Percentiles rank a stretch among this genome's conserved stretches.
Evolutionary conservation across 139 green algal genomes (phyloP).

Genomic region (Chlorella sp.): DNA sequence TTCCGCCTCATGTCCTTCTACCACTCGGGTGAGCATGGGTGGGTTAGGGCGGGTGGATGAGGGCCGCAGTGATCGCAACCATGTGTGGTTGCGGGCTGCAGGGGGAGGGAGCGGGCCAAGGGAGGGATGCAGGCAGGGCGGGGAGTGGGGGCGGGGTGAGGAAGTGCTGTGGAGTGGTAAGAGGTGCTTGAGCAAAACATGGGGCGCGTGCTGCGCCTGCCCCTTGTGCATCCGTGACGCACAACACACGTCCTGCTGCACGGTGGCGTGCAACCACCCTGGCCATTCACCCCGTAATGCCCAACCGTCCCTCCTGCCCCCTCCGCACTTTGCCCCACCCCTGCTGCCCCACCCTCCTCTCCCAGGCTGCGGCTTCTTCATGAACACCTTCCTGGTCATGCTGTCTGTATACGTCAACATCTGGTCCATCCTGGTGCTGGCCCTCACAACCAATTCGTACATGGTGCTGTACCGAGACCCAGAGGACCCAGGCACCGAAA

Average conservation of each 20-base stretch:
- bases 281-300: too few species aligned
- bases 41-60: background rate
- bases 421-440: conserved; percentile 65
- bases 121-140: background rate
- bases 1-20: conserved; percentile 85
- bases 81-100: too few species aligned
- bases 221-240: background rate
- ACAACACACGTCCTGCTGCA: too few species aligned
- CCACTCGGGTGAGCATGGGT: conserved; percentile 52
- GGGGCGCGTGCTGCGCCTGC: too few species aligned
- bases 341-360: background rate
- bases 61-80: background rate
- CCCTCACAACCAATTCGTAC: conserved; percentile 45
- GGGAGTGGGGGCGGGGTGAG: background rate
- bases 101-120: background rate
- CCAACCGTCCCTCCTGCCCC: background rate
- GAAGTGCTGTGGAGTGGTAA: too few species aligned
- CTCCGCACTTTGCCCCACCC: background rate
- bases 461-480: background rate
- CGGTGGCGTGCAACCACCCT: too few species aligned
- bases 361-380: conserved; percentile 73
- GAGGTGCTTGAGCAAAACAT: too few species aligned
- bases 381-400: conserved; percentile 81
- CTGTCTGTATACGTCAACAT: conserved; percentile 71
- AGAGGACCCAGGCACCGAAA: background rate